A percentile compares a stretch with the other conserved stretches of the same genome.
Evolutionary conservation across 208 protist species (phyloP).

Genomic region (Kentomonas sorsogonicus): DNA sequence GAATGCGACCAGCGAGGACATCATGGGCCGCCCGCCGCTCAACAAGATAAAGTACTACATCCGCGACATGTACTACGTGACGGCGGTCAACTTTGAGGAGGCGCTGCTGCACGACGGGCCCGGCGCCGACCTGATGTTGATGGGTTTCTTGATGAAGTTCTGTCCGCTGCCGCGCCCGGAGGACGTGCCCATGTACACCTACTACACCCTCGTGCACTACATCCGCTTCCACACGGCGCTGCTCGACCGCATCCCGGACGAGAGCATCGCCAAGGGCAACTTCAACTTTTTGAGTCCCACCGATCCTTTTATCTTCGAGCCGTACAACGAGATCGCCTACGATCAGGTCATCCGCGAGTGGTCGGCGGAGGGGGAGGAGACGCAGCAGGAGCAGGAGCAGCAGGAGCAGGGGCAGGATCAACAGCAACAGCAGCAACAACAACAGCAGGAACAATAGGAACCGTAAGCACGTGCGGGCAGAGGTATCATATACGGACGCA

Average conservation of each 20-base stretch:
- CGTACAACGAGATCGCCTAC: constrained; percentile 64
- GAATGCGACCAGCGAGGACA: constrained; percentile 74
- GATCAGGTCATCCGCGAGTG: constrained; percentile 66
- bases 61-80: constrained; percentile 90
- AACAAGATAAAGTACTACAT: constrained; percentile 87
- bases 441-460: constrained; percentile 1
- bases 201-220: constrained; percentile 90
- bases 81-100: constrained; percentile 86
- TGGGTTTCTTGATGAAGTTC: constrained; percentile 88
- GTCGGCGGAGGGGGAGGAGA: constrained; percentile 28
- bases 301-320: constrained; percentile 73
- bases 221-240: constrained; percentile 88
- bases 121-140: constrained; percentile 80
- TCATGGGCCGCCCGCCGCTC: constrained; percentile 82
- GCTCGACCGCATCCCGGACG: constrained; percentile 83
- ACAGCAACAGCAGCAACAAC: neutral
- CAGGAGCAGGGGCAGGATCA: constrained; percentile 1
- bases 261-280: constrained; percentile 80
- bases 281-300: constrained; percentile 85
- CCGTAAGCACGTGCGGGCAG: neutral
- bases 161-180: constrained; percentile 80
- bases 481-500: neutral
- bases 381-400: constrained; percentile 5
- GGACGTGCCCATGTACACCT: constrained; percentile 87
- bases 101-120: constrained; percentile 74